These are phyloP conservation scores for Tremellales sp. DNA, from an alignment of 1,284 basidiomycete species.

Conservation along the genomic window DNA sequence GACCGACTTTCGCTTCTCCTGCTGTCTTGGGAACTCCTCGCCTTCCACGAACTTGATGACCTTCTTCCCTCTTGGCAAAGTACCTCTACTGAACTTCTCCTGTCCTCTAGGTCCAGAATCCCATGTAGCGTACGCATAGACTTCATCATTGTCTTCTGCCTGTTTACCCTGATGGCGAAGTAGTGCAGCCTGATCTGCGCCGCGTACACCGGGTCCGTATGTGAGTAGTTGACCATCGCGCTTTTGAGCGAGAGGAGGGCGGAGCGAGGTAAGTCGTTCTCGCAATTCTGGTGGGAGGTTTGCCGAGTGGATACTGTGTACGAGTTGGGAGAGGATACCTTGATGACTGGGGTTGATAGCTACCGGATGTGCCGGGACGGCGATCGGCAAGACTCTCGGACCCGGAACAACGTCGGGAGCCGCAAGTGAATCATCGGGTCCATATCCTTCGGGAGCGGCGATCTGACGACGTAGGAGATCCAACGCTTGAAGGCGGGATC, in stretches of 20 bases:
- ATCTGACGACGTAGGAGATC: conserved; percentile 33
- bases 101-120: conserved; percentile 31
- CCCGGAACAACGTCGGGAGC: conserved; percentile 21
- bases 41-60: conserved; percentile 30
- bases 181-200: conserved; percentile 30
- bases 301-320: conserved; percentile 34
- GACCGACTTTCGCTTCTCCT: not conserved
- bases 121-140: conserved; percentile 34
- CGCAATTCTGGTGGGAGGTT: conserved; percentile 34
- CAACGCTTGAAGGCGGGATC: conserved; percentile 30
- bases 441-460: conserved; percentile 30
- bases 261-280: conserved; percentile 38
- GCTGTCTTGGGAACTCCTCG: conserved; percentile 19
- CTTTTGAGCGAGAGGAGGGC: conserved; percentile 27
- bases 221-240: conserved; percentile 12
- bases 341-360: conserved; percentile 31
- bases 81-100: conserved; percentile 26
- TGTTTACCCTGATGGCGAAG: conserved; percentile 35
- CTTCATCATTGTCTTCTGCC: conserved; percentile 15
- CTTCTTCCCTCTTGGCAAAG: conserved; percentile 34
- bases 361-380: conserved; percentile 21
- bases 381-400: conserved; percentile 24
- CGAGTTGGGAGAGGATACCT: conserved; percentile 26
- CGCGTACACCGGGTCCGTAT: conserved; percentile 33
- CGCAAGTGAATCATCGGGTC: conserved; percentile 29